Evolutionary conservation across 345 rosid genomes (phyloP).

Genomic region (Reutealis trisperma): DNA sequence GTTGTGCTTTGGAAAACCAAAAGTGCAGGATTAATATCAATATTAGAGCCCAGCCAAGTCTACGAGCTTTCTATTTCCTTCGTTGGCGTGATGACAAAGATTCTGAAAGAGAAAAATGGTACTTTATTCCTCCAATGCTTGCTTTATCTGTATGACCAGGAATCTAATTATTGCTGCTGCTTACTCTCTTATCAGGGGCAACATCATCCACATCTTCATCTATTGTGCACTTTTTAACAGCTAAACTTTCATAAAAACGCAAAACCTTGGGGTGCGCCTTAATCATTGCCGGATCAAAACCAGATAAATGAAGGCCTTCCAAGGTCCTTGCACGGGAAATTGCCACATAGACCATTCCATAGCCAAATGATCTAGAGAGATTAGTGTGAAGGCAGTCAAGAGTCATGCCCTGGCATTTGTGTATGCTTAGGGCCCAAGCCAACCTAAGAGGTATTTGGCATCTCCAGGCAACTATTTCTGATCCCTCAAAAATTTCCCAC

Average conservation of each 20-base stretch:
- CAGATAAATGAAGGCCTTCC: conserved; percentile 31
- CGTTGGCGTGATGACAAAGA: background rate
- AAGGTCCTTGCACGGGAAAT: conserved; percentile 27
- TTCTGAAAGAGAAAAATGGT: background rate
- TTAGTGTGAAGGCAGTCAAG: conserved; percentile 28
- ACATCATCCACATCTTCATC: background rate
- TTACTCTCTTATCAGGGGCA: too few species aligned
- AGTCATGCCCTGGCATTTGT: conserved; percentile 40
- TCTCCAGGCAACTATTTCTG: conserved; percentile 17
- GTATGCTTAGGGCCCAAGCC: conserved; percentile 39
- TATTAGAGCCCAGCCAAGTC: too few species aligned
- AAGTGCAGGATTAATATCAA: too few species aligned
- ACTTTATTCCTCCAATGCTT: background rate
- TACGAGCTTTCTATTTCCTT: too few species aligned
- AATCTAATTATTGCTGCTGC: background rate
- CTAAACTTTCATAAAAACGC: conserved; percentile 19
- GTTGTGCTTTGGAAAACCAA: too few species aligned
- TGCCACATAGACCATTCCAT: conserved; percentile 36
- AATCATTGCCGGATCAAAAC: conserved; percentile 27
- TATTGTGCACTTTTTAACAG: background rate
- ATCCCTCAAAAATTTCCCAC: conserved; percentile 21
- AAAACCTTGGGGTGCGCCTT: conserved; percentile 36
- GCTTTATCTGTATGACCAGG: background rate
- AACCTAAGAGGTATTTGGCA: conserved; percentile 29
- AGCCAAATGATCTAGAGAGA: conserved; percentile 28